phyloP scores from a whole-genome alignment of 257 asterid genomes.

The Solanum verrucosum region DNA sequence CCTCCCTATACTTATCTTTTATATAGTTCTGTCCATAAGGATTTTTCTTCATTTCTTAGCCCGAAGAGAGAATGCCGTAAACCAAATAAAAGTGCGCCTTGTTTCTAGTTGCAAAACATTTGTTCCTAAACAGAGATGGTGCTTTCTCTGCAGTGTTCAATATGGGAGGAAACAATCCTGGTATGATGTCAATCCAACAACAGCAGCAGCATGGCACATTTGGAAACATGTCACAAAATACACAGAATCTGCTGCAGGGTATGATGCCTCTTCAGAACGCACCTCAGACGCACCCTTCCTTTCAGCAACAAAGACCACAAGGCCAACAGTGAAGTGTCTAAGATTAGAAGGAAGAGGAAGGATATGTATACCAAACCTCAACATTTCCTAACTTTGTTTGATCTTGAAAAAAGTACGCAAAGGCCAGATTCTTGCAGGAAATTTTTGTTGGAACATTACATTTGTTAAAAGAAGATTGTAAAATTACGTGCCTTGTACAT shows the following conservation, averaged over 20 bases:
- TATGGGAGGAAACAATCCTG: slow-evolving; percentile 65
- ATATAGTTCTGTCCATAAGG: not conserved
- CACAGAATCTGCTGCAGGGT: slow-evolving; percentile 54
- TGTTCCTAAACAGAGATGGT: not conserved
- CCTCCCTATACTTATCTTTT: not conserved
- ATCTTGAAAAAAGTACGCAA: not conserved
- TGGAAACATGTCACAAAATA: slow-evolving; percentile 66
- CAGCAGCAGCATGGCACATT: slow-evolving; percentile 64
- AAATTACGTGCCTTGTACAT: not conserved
- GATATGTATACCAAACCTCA: not conserved
- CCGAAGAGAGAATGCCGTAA: not conserved
- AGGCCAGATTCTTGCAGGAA: not conserved
- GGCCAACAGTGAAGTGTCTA: slow-evolving; percentile 47
- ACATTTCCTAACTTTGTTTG: not conserved
- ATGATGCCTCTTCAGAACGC: slow-evolving; percentile 57
- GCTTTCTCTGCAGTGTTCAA: slow-evolving; percentile 48
- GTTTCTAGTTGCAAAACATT: not conserved
- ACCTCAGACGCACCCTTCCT: slow-evolving; percentile 63
- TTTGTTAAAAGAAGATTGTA: not conserved
- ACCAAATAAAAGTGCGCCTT: not conserved
- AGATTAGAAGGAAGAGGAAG: not conserved
- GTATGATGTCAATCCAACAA: slow-evolving; percentile 74
- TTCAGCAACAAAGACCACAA: slow-evolving; percentile 88
- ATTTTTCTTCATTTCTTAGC: not conserved
- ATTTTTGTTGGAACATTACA: not conserved